Evolutionary conservation across 208 protist genomes (phyloP).

Genomic region (Trypanosoma conorhini): DNA sequence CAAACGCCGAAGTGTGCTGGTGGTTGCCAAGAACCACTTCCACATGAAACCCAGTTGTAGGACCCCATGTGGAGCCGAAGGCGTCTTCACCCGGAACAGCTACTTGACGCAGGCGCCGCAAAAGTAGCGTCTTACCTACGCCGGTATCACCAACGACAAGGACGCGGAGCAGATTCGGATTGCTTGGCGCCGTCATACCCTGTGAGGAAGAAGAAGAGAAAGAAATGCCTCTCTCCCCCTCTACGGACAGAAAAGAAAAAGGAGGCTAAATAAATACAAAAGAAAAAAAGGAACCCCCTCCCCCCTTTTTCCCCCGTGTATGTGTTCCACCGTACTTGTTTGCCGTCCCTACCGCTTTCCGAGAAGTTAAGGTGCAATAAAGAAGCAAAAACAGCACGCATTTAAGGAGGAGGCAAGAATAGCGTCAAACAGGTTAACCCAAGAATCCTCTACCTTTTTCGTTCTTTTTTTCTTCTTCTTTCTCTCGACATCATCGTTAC

Average conservation of each 20-base stretch:
- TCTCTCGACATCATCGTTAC: background rate
- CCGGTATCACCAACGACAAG: conserved; percentile 78
- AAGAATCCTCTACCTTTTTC: background rate
- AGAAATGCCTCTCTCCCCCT: no score
- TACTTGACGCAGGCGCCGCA: conserved; percentile 56
- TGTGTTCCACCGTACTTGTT: no score
- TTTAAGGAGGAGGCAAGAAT: background rate
- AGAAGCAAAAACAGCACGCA: background rate
- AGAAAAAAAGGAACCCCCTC: no score
- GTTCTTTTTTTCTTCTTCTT: conserved; percentile 7
- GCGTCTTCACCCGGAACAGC: conserved; percentile 15
- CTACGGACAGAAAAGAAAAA: conserved; percentile 1
- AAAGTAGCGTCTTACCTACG: conserved; percentile 83
- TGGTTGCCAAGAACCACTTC: conserved; percentile 35
- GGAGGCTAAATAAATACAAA: no score
- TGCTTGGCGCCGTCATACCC: background rate
- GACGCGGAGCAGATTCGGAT: conserved; percentile 33
- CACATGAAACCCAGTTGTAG: conserved; percentile 61
- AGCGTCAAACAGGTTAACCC: background rate
- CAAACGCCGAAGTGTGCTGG: background rate
- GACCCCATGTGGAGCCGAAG: conserved; percentile 28
- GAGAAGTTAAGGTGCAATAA: no score
- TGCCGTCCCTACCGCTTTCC: no score
- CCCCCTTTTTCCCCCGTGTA: no score
- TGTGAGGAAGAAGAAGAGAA: background rate